Base-by-base conservation (phyloP, 192 early-diverging fungal species). In the Gorgonomyces haynaldii region DNA sequence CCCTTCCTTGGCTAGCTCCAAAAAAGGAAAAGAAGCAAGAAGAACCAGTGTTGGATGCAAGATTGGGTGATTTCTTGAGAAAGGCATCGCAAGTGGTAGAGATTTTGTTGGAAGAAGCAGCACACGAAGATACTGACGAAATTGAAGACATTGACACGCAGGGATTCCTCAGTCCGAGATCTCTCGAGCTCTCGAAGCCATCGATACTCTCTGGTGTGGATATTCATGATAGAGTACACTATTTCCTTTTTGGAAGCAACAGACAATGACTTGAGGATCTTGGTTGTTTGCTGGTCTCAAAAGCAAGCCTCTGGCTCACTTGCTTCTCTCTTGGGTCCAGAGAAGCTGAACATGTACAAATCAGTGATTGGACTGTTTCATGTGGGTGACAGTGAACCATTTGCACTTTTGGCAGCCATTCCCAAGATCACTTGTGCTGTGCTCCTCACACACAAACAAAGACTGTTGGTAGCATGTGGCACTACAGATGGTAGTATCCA, bases 381-480 rank as follows among this genome's bases (percentile, higher is more conserved):
- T 4, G 15, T 44, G 3, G 24, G 28, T 7, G 42, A 44, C 15
- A 13, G 12, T 28, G 9, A 9, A 28, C 16, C 21, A 25, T 43
- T 8, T 28, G 64, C 61, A 8, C 45, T 68, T 35, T 40, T 72
- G 8, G 19, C 51, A 17, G 64, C 57, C 46, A 60, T 66, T 42
- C 37, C 39, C 27, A 41, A 45, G 4, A 50, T 58, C n/a, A 58
- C 54, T 0, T 51, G 19, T 16, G 58, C 45, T 41, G 45, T 13
- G 0, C 50, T 60, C n/a, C 26, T 45, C 6, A 42, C 63, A 2
- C 40, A 45, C 6, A 59, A 56, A 35, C 69, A 62, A 0, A 23
- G 42, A 17, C 31, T 76, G 9, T 43, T 69, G 3, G 56, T 75
- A 41, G 65, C 54, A 13, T n/a, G n/a, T n/a, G 73, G 73, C 8